Evolutionary conservation across 176 grass and related monocot species (phyloP), one percentile per base, ranked within the genome.

Genomic region (Oryza glaberrima): DNA sequence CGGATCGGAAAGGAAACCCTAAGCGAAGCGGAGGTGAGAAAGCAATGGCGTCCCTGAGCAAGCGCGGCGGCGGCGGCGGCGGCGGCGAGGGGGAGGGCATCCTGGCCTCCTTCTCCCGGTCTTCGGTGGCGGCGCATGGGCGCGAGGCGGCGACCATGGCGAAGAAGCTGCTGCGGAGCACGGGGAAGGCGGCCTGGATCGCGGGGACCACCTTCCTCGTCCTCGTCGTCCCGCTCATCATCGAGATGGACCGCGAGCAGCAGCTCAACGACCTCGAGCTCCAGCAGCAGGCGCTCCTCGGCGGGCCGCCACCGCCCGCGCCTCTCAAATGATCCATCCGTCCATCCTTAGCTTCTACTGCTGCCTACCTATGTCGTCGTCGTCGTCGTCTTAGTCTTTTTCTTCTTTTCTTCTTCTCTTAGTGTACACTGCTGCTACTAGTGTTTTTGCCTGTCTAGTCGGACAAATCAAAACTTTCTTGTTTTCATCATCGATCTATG

Each of bases 171-270:
- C 85, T 93, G 34, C 83, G 85, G 43, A 98, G 93, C 85, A 98
- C 89, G 49, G 93, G 93, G 4, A 93, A 95, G 85, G 93, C 93
- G 20, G 93, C 93, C 5, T 98, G 92, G 95, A 98, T 98, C 79
- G 93, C 87, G 0, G 93, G 90, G 3, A 98, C 95, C 3, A 93
- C 95, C n/a, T 98, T 95, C 85, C 88, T 95, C 15, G 86, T 98
- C 15, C 86, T 98, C 13, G 87, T 88, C 15, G 87, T 95, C 45
- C 95, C 95, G 32, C 91, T 98, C 69, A 94, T 98, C 89, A 93
- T 95, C 75, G 93, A 92, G 89, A 93, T 95, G 91, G 91, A 98
- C 30, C 93, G 87, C 22, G 95, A 95, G 80, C 89, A 92, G 80
- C 87, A 91, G 85, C 66, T 98, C 81, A 95, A 90, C 85, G 91